Conservation (phyloP, 139 green algal genomes). For the Chlamydomonas eustigma region DNA sequence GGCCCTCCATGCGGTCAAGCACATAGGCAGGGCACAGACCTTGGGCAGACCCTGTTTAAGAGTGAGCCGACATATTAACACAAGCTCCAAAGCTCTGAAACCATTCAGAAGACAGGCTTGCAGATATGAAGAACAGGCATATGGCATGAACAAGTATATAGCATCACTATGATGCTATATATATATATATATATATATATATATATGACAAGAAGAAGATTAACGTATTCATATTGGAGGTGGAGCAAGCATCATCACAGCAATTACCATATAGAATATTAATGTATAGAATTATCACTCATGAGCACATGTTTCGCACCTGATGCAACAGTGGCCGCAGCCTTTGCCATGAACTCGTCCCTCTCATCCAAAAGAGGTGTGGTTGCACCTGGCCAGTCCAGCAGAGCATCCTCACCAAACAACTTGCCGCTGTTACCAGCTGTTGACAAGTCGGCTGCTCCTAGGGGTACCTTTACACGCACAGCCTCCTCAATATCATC, state of each 20-base stretch:
- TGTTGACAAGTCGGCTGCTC: slow-evolving; percentile 63
- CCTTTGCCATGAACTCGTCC: slow-evolving; percentile 77
- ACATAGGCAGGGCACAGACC: slow-evolving; percentile 47
- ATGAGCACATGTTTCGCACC: slow-evolving; percentile 29
- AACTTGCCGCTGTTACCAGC: slow-evolving; percentile 46
- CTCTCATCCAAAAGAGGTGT: slow-evolving; percentile 67
- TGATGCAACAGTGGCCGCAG: slow-evolving; percentile 48
- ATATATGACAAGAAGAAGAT: too few relatives aligned
- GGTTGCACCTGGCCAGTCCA: slow-evolving; percentile 78
- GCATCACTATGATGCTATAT: too few relatives aligned
- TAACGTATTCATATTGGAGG: too few relatives aligned
- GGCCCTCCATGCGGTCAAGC: slow-evolving; percentile 28
- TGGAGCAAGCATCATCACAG: too few relatives aligned
- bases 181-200: too few relatives aligned
- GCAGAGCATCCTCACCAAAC: slow-evolving; percentile 81
- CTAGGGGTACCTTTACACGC: neutral
- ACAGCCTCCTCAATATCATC: slow-evolving; percentile 76
- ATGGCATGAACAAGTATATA: too few relatives aligned
- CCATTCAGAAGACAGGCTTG: too few relatives aligned
- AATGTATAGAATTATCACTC: too few relatives aligned
- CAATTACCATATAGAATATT: too few relatives aligned
- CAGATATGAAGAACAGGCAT: too few relatives aligned
- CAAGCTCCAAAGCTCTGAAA: too few relatives aligned
- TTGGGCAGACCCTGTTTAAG: neutral
- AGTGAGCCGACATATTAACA: neutral